phyloP scores from a whole-genome alignment of 2,329 filamentous ascomycete species.

The Sporothrix mexicana region DNA sequence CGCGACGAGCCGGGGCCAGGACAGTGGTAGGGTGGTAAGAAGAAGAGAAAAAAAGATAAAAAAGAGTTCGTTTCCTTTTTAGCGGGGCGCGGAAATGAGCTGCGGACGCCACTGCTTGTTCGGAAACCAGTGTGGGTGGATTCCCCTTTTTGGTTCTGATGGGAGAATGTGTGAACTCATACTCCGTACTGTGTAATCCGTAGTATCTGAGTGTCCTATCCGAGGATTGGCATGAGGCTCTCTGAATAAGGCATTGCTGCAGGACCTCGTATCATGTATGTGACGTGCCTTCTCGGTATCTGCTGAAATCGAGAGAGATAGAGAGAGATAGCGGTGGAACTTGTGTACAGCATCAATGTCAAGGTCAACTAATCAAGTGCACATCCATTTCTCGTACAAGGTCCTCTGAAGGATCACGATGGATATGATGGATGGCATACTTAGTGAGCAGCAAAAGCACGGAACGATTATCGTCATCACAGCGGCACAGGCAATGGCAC shows the following conservation, averaged over 20 bases:
- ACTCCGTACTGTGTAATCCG: too few relatives aligned
- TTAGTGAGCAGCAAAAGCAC: not conserved
- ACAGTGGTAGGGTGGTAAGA: not conserved
- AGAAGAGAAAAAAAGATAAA: not conserved
- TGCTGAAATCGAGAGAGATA: not conserved
- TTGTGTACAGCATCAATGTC: not conserved
- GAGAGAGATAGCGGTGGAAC: slow-evolving; percentile 10
- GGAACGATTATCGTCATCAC: slow-evolving; percentile 2
- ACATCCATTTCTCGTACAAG: slow-evolving; percentile 3
- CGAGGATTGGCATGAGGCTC: not conserved
- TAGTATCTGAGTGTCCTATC: not conserved
- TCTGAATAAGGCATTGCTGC: not conserved
- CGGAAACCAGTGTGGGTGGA: slow-evolving; percentile 28
- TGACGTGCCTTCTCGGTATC: not conserved
- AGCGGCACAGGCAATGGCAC: not conserved
- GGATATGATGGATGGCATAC: too few relatives aligned
- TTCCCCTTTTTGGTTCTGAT: slow-evolving; percentile 2
- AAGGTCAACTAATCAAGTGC: not conserved
- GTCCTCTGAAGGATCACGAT: not conserved
- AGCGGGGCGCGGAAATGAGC: slow-evolving; percentile 36
- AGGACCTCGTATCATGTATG: not conserved
- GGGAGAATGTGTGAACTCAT: not conserved
- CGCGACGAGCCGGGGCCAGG: slow-evolving; percentile 30
- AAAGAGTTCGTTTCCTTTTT: slow-evolving; percentile 29
- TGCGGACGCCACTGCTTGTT: slow-evolving; percentile 24